Conservation (phyloP, 1,284 basidiomycete genomes). For the Tilletiopsis washingtonensis region DNA sequence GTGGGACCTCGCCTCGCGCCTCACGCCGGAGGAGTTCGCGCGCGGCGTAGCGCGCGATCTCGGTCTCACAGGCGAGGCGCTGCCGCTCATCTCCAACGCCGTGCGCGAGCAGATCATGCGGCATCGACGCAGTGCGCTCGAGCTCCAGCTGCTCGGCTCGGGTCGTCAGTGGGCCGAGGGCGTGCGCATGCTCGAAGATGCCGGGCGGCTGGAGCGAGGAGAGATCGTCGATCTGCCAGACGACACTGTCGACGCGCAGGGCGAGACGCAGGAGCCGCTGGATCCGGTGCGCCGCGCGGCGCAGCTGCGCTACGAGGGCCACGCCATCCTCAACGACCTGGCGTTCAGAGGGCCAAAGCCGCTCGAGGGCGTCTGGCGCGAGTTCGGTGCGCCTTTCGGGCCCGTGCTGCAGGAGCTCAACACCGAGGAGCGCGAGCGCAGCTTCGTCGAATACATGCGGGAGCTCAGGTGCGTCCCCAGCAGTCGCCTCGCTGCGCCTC, state of each 20-base stretch:
- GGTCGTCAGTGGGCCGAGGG: conserved; percentile 14
- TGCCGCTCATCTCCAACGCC: conserved; percentile 81
- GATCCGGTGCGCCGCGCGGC: neutral
- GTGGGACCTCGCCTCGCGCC: conserved; percentile 88
- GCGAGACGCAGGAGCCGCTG: neutral
- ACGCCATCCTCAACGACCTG: neutral
- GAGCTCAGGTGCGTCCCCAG: no score
- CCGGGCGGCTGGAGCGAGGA: neutral
- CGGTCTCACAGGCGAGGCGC: conserved; percentile 76
- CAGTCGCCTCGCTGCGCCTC: no score
- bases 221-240: neutral
- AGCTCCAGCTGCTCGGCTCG: conserved; percentile 72
- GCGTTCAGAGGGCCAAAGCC: conserved; percentile 60
- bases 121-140: conserved; percentile 87
- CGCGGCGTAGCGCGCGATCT: conserved; percentile 73
- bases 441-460: no score
- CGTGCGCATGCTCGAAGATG: neutral
- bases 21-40: conserved; percentile 83
- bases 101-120: conserved; percentile 85
- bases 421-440: conserved; percentile 87
- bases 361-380: conserved; percentile 84
- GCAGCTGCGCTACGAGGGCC: neutral
- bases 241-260: neutral
- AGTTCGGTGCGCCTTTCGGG: conserved; percentile 86
- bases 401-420: conserved; percentile 80